Conservation (phyloP, 352 stramenopile genomes). For the Globisporangium canariense region DNA sequence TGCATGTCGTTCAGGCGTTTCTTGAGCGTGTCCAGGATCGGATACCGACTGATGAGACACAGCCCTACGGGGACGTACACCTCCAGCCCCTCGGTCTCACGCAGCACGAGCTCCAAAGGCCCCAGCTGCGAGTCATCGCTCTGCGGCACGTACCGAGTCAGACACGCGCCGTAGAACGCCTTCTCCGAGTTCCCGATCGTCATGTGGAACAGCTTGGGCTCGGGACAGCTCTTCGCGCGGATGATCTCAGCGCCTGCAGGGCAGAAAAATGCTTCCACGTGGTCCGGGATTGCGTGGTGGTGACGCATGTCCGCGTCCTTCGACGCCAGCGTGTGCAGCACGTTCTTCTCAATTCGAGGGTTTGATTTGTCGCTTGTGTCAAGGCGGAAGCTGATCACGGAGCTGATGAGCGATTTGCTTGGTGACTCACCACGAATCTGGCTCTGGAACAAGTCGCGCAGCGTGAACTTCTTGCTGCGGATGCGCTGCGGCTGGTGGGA, state of each 20-base stretch:
- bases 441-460: conserved; percentile 61
- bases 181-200: conserved; percentile 81
- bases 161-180: conserved; percentile 73
- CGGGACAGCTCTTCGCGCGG: conserved; percentile 47
- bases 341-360: conserved; percentile 59
- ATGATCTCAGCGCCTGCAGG: conserved; percentile 58
- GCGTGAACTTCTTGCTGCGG: conserved; percentile 64
- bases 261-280: conserved; percentile 82
- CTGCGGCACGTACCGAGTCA: conserved; percentile 77
- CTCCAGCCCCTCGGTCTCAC: conserved; percentile 78
- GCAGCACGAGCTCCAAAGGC: conserved; percentile 73
- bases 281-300: conserved; percentile 77
- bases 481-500: conserved; percentile 77
- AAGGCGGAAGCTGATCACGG: conserved; percentile 62
- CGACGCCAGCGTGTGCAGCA: conserved; percentile 67
- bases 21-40: conserved; percentile 79
- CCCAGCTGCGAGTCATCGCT: conserved; percentile 63
- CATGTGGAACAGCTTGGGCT: conserved; percentile 78
- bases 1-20: conserved; percentile 64
- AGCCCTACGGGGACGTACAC: conserved; percentile 73
- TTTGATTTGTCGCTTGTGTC: conserved; percentile 56
- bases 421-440: conserved; percentile 59
- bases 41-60: conserved; percentile 81
- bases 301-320: conserved; percentile 64
- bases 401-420: conserved; percentile 66